Evolutionary conservation across 2,329 filamentous ascomycete species (phyloP), one percentile per base, ranked within the genome.

Genomic region (Chalaropsis thielavioides): DNA sequence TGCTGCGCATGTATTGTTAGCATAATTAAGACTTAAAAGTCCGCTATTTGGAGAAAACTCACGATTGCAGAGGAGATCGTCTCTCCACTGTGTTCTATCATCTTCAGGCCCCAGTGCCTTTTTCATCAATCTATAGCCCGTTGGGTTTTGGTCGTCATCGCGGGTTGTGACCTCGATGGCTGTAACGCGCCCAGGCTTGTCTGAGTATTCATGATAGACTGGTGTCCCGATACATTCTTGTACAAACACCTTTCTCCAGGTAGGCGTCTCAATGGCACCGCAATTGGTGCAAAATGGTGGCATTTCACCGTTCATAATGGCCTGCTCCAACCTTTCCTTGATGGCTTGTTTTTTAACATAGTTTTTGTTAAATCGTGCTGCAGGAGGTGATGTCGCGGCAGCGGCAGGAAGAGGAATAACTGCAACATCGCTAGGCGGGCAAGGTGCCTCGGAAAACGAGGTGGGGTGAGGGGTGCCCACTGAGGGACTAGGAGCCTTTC

Each of bases 171-270:
- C 76, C 63, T 89, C 84, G 71, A 95, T 86, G 24, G 87, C 89
- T 19, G 90, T 87, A 59, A 92, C 83, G 61, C 82, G 81, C 0
- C 88, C 87, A 59, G 87, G 85, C 70, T 87, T 86, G 67, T 88
- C 85, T 0, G 86, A 89, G 64, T 87, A 84, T 66, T 90, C 84
- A 59, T 89, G 80, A 67, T 86, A 83, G 2, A 82, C 80, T 0
- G 90, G 90, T 40, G 81, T 80, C 0, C 90, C 91, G 17, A 83
- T 77, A 58, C 86, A 80, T 7, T 89, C 80, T 71, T 90, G 90
- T n/a, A 85, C 85, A 81, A 88, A 96, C 13, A 94, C 90, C 71
- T 92, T 94, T 67, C 94, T 86, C 94, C 94, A 99, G 0, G 92
- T 96, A 0, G 92, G 90, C 0, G 94, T 99, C 71, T 97, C 89